These are phyloP conservation scores for Aspergillus sp. DNA, from an alignment of 2,329 filamentous ascomycete species.

Conservation along the genomic window DNA sequence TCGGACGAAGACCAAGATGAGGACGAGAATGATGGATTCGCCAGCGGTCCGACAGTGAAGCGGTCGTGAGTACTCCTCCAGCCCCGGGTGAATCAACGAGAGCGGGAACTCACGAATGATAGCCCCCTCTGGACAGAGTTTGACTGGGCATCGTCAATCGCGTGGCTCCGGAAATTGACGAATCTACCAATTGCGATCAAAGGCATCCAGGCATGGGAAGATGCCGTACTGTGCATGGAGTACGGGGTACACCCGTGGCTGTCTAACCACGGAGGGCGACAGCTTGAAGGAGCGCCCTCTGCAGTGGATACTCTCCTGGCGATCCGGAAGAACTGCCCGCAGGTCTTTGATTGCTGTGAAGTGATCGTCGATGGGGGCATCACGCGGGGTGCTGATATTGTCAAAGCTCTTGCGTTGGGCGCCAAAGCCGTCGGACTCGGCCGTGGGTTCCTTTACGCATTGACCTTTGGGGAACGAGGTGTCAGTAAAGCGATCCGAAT, in stretches of 20 bases:
- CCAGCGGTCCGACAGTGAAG: not conserved
- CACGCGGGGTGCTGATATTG: slow-evolving; percentile 5
- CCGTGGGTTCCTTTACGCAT: slow-evolving; percentile 1
- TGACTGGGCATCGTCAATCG: not conserved
- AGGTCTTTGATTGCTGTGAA: slow-evolving; percentile 1
- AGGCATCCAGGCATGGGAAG: slow-evolving; percentile 8
- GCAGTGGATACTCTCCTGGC: slow-evolving; percentile 3
- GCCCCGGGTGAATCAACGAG: not conserved
- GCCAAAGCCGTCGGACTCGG: slow-evolving; percentile 5
- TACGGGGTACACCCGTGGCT: slow-evolving; percentile 7
- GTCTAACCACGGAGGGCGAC: slow-evolving; percentile 9
- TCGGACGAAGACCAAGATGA: not conserved
- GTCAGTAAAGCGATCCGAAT: slow-evolving; percentile 5
- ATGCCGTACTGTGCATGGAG: slow-evolving; percentile 3
- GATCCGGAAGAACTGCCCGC: slow-evolving; percentile 2
- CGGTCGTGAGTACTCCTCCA: slow-evolving; percentile 1
- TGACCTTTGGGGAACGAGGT: slow-evolving; percentile 1
- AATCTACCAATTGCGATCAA: slow-evolving; percentile 9
- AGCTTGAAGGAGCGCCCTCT: slow-evolving; percentile 6
- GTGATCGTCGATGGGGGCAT: slow-evolving; percentile 7
- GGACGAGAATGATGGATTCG: slow-evolving; percentile 2
- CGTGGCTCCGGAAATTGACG: slow-evolving; percentile 2
- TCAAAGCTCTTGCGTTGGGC: slow-evolving; percentile 6
- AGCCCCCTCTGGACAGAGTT: not conserved
- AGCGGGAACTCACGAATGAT: not conserved